Evolutionary conservation across 352 stramenopile genomes (phyloP), one percentile per base, ranked within the genome.

Genomic region (Thraustochytrium sp.): DNA sequence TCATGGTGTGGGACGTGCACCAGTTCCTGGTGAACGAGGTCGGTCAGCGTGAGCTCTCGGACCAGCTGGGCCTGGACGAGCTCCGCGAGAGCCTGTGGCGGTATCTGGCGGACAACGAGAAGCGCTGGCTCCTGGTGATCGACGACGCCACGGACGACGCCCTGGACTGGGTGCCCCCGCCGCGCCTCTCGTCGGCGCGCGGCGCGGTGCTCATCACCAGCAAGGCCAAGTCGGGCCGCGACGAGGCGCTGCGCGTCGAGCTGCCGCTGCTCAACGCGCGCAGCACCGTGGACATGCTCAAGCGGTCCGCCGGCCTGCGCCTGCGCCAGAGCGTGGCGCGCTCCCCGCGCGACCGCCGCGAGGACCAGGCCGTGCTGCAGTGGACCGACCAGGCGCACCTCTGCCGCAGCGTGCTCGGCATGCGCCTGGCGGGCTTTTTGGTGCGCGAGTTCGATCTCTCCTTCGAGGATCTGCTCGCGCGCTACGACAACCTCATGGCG

Each of bases 51-150:
- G 48, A 46, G 18, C 40, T 55, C 38, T 29, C 40, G 18, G 40
- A 80, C 49, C 31, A 55, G 29, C 68, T 80, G 9, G 68, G 26
- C 16, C 31, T 64, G 16, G 68, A 80, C n/a, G 31, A 75, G 4
- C 51, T 80, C 0, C 68, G 68, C 13, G 31, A 80, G n/a, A 68
- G 53, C 18, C 68, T 80, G 23, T 80, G 68, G 68, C 31, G 40
- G 16, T 80, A 72, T 26, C 46, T 80, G 18, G 76, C 36, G 26
- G 44, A 80, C 13, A 75, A 21, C 53, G 5, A 63, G 13, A 13
- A 80, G 49, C 68, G 31, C 26, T 80, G 68, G 68, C 68, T 80
- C 11, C n/a, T 80, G 42, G 68, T 80, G n/a, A 61, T 80, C 34
- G 68, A 80, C 51, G 68, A 80, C 51, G 68, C 68, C 2, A 34